Evolutionary conservation across 2,329 filamentous ascomycete genomes (phyloP).

Genomic region (Stagonosporopsis cucurbitacearum): DNA sequence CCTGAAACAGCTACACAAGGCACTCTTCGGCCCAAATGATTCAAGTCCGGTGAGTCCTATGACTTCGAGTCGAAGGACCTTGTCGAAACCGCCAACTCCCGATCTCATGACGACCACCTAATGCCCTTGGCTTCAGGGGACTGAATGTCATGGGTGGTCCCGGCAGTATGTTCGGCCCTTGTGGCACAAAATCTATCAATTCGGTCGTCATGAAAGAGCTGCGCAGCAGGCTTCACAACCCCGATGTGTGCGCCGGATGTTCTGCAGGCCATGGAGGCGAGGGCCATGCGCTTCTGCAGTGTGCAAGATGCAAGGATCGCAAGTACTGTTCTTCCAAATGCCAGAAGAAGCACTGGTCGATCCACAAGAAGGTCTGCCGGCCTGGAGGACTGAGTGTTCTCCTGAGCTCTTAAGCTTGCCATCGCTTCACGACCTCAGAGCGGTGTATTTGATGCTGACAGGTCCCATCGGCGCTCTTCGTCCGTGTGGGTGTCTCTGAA

Average conservation of each 20-base stretch:
- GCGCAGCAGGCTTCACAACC: slow-evolving; percentile 21
- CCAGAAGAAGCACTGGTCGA: slow-evolving; percentile 42
- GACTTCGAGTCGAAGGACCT: slow-evolving; percentile 28
- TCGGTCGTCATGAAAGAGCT: slow-evolving; percentile 30
- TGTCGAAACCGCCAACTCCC: slow-evolving; percentile 1
- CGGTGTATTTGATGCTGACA: not conserved
- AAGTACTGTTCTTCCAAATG: slow-evolving; percentile 41
- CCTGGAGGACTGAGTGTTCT: not conserved
- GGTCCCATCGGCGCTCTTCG: not conserved
- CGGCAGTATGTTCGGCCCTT: no score
- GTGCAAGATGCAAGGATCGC: slow-evolving; percentile 34
- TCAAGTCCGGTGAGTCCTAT: slow-evolving; percentile 25
- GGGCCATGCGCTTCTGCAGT: slow-evolving; percentile 25
- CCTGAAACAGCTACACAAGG: slow-evolving; percentile 26
- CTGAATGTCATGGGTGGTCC: slow-evolving; percentile 19
- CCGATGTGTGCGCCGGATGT: slow-evolving; percentile 24
- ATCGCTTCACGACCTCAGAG: not conserved
- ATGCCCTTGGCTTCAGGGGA: no score
- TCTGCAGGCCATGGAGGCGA: slow-evolving; percentile 1
- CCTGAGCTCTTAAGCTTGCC: not conserved
- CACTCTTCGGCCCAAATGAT: slow-evolving; percentile 28
- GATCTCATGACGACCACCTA: no score
- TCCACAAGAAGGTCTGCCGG: slow-evolving; percentile 41
- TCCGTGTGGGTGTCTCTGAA: no score
- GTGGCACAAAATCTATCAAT: slow-evolving; percentile 1